Conservation (phyloP, 1,284 basidiomycete genomes). For the Cryptococcus floricola region DNA sequence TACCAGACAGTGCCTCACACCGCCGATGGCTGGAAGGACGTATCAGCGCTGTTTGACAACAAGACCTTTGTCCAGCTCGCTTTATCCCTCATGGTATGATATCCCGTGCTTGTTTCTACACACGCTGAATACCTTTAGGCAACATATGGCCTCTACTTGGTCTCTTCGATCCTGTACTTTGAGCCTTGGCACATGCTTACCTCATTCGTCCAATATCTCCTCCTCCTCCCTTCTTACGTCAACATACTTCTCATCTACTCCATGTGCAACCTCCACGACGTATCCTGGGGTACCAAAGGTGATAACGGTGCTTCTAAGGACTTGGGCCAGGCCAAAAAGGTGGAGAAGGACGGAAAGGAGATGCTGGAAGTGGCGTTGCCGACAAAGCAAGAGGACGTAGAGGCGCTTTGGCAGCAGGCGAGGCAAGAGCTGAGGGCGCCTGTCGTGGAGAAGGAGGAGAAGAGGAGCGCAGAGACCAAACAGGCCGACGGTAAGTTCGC, state of each 20-base stretch:
- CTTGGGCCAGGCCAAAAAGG: constrained; percentile 79
- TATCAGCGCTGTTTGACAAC: constrained; percentile 61
- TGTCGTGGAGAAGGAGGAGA: constrained; percentile 62
- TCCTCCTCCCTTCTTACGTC: constrained; percentile 60
- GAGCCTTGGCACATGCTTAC: constrained; percentile 96
- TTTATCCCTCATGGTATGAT: constrained; percentile 35
- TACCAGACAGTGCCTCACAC: constrained; percentile 76
- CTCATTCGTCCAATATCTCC: constrained; percentile 57
- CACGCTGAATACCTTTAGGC: constrained; percentile 50
- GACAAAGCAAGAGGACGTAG: constrained; percentile 75
- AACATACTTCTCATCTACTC: constrained; percentile 66
- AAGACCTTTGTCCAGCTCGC: constrained; percentile 72
- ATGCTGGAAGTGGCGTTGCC: constrained; percentile 73
- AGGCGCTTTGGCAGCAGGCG: constrained; percentile 75
- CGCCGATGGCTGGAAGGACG: constrained; percentile 65
- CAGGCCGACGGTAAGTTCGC: constrained; percentile 78
- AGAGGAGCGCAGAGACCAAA: constrained; percentile 81
- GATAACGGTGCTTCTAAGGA: constrained; percentile 81
- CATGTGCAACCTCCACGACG: constrained; percentile 61
- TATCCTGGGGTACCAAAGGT: constrained; percentile 81
- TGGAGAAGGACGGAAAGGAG: constrained; percentile 78
- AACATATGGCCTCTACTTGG: constrained; percentile 84
- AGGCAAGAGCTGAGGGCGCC: constrained; percentile 59
- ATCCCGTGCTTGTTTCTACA: constrained; percentile 23
- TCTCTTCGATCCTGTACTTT: constrained; percentile 77